Percentiles rank a stretch among this genome's conserved stretches.
These are phyloP conservation scores for Sungouiozyma ichnusensis DNA, from an alignment of 805 yeast species.

Conservation along the genomic window DNA sequence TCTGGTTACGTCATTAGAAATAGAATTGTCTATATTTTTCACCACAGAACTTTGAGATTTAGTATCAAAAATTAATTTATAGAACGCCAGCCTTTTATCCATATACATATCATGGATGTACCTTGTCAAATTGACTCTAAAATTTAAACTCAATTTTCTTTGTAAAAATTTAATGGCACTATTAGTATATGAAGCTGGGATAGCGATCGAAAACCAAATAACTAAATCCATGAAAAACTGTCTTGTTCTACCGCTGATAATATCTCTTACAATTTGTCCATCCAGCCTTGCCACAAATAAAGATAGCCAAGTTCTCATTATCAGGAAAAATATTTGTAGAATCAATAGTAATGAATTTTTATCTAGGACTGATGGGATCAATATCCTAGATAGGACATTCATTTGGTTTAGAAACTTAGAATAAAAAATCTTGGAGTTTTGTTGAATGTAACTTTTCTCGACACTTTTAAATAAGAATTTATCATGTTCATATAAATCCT, in stretches of 20 bases:
- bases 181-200: constrained; percentile 88
- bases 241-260: constrained; percentile 69
- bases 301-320: constrained; percentile 80
- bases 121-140: constrained; percentile 73
- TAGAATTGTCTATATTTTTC: constrained; percentile 68
- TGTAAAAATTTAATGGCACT: constrained; percentile 79
- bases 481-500: constrained; percentile 26
- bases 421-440: constrained; percentile 31
- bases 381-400: constrained; percentile 63
- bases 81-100: constrained; percentile 71
- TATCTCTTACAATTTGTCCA: constrained; percentile 83
- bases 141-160: constrained; percentile 65
- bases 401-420: constrained; percentile 66
- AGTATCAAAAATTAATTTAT: constrained; percentile 60
- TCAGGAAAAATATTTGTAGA: constrained; percentile 62
- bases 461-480: constrained; percentile 24
- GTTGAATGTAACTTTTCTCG: constrained; percentile 8
- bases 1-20: constrained; percentile 72
- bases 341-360: constrained; percentile 55
- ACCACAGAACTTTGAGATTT: constrained; percentile 32
- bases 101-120: constrained; percentile 85
- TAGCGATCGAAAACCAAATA: constrained; percentile 82
- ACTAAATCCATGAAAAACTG: constrained; percentile 67
- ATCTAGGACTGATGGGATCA: constrained; percentile 65
- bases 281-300: constrained; percentile 79